phyloP scores from a whole-genome alignment of 169 alveolate species.

The Eimeria falciformis region DNA sequence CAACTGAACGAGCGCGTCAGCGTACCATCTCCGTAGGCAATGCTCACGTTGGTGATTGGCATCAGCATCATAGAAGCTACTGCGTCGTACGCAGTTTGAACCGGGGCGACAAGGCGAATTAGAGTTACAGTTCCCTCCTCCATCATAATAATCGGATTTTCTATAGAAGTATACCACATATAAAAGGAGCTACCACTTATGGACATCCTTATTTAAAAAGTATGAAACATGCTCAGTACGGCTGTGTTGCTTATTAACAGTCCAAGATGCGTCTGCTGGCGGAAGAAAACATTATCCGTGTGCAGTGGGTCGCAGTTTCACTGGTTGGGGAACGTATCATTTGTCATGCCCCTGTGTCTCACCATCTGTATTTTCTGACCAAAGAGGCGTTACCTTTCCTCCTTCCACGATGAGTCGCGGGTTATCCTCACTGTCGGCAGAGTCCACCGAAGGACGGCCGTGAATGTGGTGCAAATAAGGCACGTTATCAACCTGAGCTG shows the following conservation, averaged over 20 bases:
- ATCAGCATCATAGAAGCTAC: conserved; percentile 70
- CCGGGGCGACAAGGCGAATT: conserved; percentile 75
- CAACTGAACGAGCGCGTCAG: background rate
- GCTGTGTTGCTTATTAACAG: too few relatives aligned
- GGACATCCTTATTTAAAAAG: background rate
- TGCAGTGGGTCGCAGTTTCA: background rate
- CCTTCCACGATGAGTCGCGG: conserved; percentile 73
- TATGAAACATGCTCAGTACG: background rate
- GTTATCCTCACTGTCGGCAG: conserved; percentile 62
- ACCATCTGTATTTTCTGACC: conserved; percentile 70
- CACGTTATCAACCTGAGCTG: conserved; percentile 18
- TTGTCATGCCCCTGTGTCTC: background rate
- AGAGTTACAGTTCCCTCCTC: conserved; percentile 75
- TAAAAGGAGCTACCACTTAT: background rate
- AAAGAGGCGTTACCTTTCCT: conserved; percentile 58
- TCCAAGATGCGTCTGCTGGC: too few relatives aligned
- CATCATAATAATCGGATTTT: conserved; percentile 60
- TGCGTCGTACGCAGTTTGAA: conserved; percentile 55
- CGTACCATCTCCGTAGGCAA: conserved; percentile 64
- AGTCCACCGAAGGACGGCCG: conserved; percentile 47
- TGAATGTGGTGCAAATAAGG: conserved; percentile 73
- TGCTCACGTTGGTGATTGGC: conserved; percentile 70
- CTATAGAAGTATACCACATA: background rate
- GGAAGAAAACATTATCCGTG: background rate
- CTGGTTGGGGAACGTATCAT: background rate